Evolutionary conservation across 352 stramenopile genomes (phyloP).

Genomic region (Phytopythium kandeliae): DNA sequence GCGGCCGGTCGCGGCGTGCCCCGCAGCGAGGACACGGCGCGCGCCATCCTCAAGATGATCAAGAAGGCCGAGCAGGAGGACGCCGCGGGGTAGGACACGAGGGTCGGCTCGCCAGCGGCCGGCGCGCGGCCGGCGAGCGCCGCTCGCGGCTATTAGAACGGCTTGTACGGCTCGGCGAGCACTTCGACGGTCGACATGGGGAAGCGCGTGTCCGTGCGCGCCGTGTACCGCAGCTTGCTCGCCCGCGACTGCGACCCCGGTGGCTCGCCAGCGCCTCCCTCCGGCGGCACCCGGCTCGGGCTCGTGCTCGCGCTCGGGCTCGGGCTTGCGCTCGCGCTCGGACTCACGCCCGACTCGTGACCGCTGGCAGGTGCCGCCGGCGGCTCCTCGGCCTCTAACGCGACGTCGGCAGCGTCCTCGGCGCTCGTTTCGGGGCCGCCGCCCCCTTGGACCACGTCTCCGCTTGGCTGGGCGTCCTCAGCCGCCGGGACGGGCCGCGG

Average conservation of each 20-base stretch:
- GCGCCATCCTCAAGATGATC: slow-evolving; percentile 85
- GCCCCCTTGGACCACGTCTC: too few relatives aligned
- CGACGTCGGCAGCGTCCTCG: too few relatives aligned
- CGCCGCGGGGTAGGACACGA: too few relatives aligned
- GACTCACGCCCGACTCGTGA: too few relatives aligned
- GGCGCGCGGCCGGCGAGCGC: too few relatives aligned
- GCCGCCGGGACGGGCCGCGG: not conserved
- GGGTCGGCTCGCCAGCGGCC: too few relatives aligned
- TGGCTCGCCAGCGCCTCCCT: too few relatives aligned
- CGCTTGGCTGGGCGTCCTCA: not conserved
- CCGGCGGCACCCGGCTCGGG: too few relatives aligned
- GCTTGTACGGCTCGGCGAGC: slow-evolving; percentile 34
- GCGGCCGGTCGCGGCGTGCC: slow-evolving; percentile 65
- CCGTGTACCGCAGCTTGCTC: slow-evolving; percentile 39
- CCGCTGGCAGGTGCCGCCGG: too few relatives aligned
- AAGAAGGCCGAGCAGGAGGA: slow-evolving; percentile 31
- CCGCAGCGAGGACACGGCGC: slow-evolving; percentile 69
- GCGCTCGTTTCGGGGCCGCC: not conserved
- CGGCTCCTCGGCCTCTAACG: too few relatives aligned
- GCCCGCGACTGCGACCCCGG: not conserved
- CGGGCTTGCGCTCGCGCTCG: too few relatives aligned
- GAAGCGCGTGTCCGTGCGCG: slow-evolving; percentile 55
- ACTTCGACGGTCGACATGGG: slow-evolving; percentile 75
- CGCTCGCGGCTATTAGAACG: slow-evolving; percentile 1
- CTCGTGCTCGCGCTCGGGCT: too few relatives aligned